A percentile compares a stretch with the other conserved stretches of the same genome.
Evolutionary conservation across 257 asterid genomes (phyloP).

Genomic region (Solanum infundibuliforme): DNA sequence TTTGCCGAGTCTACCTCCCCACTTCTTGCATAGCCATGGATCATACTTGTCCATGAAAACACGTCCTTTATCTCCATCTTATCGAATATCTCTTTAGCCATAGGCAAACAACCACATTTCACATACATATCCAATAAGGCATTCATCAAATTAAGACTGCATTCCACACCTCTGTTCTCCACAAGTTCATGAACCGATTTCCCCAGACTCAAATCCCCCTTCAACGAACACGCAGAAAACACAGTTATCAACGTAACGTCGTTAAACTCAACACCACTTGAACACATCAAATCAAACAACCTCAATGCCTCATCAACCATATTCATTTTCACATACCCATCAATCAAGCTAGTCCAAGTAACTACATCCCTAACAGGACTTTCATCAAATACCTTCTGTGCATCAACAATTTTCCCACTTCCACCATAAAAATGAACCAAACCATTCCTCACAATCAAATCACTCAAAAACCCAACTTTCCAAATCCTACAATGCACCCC

Average conservation of each 20-base stretch:
- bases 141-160: constrained; percentile 49
- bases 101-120: constrained; percentile 50
- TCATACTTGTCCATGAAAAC: constrained; percentile 77
- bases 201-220: constrained; percentile 51
- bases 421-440: constrained; percentile 58
- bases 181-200: constrained; percentile 31
- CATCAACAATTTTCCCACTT: constrained; percentile 25
- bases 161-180: constrained; percentile 21
- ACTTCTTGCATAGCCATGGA: constrained; percentile 45
- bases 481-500: constrained; percentile 60
- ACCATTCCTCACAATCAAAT: constrained; percentile 53
- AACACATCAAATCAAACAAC: constrained; percentile 56
- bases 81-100: constrained; percentile 43
- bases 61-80: constrained; percentile 53
- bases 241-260: constrained; percentile 64
- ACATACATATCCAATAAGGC: constrained; percentile 66
- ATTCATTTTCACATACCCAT: constrained; percentile 41
- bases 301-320: constrained; percentile 56
- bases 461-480: constrained; percentile 49
- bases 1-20: constrained; percentile 61
- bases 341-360: constrained; percentile 74
- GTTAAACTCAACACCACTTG: constrained; percentile 42
- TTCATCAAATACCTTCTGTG: constrained; percentile 40
- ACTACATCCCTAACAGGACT: constrained; percentile 53
- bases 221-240: constrained; percentile 56